A percentile compares a stretch with the other conserved stretches of the same genome.
Conservation (phyloP, 768 basidiomycete species). For the Sistotremastrum niveocremeum region DNA sequence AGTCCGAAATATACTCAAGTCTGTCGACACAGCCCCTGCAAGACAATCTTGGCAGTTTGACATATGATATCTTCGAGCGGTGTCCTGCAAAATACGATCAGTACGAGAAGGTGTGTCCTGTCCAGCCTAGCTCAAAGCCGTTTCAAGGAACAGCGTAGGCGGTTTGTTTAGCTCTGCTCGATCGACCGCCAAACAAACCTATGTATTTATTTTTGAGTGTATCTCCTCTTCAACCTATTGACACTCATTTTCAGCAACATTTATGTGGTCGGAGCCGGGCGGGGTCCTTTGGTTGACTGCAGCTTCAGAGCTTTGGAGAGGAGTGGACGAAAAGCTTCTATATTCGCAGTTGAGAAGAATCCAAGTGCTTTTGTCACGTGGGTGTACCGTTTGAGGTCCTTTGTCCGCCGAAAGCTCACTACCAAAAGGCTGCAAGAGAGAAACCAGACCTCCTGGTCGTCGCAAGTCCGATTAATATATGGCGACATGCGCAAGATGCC, state of each 20-base stretch:
- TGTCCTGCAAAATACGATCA: slow-evolving; percentile 94
- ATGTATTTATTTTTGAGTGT: slow-evolving; percentile 2
- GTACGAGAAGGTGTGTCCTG: slow-evolving; percentile 71
- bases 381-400: slow-evolving; percentile 19
- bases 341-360: slow-evolving; percentile 95
- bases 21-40: slow-evolving; percentile 59
- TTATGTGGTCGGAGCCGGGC: slow-evolving; percentile 88
- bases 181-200: too few species aligned
- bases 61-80: slow-evolving; percentile 95
- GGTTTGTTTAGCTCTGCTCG: slow-evolving; percentile 4
- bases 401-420: background rate
- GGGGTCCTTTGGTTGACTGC: slow-evolving; percentile 84
- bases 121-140: background rate
- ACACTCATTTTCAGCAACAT: slow-evolving; percentile 40
- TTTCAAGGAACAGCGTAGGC: slow-evolving; percentile 1
- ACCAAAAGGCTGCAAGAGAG: slow-evolving; percentile 68
- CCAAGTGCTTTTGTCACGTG: slow-evolving; percentile 92
- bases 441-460: slow-evolving; percentile 70
- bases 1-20: slow-evolving; percentile 5
- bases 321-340: slow-evolving; percentile 41
- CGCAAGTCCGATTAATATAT: slow-evolving; percentile 67
- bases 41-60: slow-evolving; percentile 92
- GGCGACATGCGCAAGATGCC: slow-evolving; percentile 87
- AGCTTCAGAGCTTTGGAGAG: slow-evolving; percentile 66
- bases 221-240: slow-evolving; percentile 5